Percentiles rank a stretch among this genome's conserved stretches.
phyloP scores from a whole-genome alignment of 2,329 filamentous ascomycete genomes.

The Rhexocercosporidium sp. region DNA sequence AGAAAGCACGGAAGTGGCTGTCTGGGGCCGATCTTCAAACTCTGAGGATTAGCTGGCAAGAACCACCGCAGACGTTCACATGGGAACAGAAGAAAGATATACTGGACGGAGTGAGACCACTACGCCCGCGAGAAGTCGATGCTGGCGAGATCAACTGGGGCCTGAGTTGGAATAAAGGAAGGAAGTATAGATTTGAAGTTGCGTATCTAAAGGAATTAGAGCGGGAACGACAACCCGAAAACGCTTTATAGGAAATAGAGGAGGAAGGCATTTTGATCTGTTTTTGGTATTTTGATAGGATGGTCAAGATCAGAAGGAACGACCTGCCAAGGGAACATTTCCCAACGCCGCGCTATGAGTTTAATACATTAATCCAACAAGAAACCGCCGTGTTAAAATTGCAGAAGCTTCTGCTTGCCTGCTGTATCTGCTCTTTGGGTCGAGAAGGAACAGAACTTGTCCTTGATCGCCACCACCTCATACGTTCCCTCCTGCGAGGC shows the following conservation, averaged over 20 bases:
- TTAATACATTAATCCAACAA: constrained; percentile 26
- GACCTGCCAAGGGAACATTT: constrained; percentile 6
- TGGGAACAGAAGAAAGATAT: constrained; percentile 38
- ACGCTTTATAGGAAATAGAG: background rate
- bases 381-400: constrained; percentile 30
- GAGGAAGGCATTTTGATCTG: background rate
- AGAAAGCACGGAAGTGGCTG: constrained; percentile 37
- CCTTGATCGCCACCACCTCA: constrained; percentile 95
- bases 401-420: constrained; percentile 46
- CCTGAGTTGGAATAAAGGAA: constrained; percentile 37
- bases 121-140: constrained; percentile 31
- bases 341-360: constrained; percentile 43
- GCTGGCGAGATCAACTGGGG: constrained; percentile 39
- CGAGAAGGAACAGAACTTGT: constrained; percentile 88
- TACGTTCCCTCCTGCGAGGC: constrained; percentile 96
- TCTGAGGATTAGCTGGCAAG: constrained; percentile 36
- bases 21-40: constrained; percentile 33
- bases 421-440: constrained; percentile 65
- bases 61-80: constrained; percentile 38
- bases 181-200: constrained; percentile 34
- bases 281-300: constrained; percentile 18
- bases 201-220: constrained; percentile 37
- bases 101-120: constrained; percentile 34
- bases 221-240: constrained; percentile 21
- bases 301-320: background rate